Base-by-base conservation (phyloP, 495 filamentous ascomycete species). In the Penicillium flavigenum region DNA sequence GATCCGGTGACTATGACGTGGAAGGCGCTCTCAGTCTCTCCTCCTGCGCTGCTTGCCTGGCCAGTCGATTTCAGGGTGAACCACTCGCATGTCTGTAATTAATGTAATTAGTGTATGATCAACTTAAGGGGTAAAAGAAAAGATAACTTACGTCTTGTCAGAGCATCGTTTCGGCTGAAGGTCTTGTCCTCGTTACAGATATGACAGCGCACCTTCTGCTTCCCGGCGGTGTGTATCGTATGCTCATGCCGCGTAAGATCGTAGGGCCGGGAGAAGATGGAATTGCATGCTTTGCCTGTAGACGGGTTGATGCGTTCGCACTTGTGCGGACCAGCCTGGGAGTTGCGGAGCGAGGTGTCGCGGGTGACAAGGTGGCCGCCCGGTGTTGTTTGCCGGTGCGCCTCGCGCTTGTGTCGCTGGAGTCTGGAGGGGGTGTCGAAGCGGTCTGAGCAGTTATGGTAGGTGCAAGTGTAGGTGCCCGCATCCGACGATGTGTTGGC, bases 131-230 rank as follows among this genome's bases (percentile, higher is more conserved):
- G 36, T 42, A 31, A 36, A 12, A 36, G 3, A 22, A 17, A 10
- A 22, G 32, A 16, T 16, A 47, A 55, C 53, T 55, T 55, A 55
- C 53, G 93, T 55, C 93, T 80, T 14, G 93, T 97, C 41, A 96
- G 81, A 2, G 86, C 94, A 78, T 97, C 94, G 60, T 91, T 92
- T 61, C 94, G 83, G 56, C 88, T 93, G 67, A 98, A 97, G 0
- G 90, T 93, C 80, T 98, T 97, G 66, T 97, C 92, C 60, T 98
- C 94, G n/a, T 90, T 92, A 74, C 93, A 98, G 47, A 95, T 74
- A 52, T 92, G 86, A 71, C 93, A 98, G 22, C 91, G 86, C n/a
- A 96, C 92, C 75, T 98, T 98, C 66, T 90, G 86, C 83, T 96
- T 96, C 63, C 86, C 83, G 5, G 87, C 88, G 63, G 96, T 96